Conservation (phyloP, 768 basidiomycete species). For the Xerocomellus amylosporus region DNA sequence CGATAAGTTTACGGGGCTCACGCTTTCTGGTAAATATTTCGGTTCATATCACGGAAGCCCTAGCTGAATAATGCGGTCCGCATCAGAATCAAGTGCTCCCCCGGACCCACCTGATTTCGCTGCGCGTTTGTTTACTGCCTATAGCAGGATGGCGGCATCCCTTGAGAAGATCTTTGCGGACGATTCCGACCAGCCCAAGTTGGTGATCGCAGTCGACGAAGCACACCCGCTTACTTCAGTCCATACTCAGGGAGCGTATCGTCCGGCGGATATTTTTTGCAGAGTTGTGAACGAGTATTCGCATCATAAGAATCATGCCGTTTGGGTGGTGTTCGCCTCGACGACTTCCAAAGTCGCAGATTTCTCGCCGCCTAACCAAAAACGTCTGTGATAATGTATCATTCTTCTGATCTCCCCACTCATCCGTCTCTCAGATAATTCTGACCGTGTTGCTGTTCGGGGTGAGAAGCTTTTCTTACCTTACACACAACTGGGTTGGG, state of each 20-base stretch:
- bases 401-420: neutral
- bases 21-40: too few relatives aligned
- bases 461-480: constrained; percentile 4
- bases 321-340: constrained; percentile 19
- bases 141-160: neutral
- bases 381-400: neutral
- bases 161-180: neutral
- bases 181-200: neutral
- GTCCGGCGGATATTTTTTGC: constrained; percentile 5
- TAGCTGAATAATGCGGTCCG: too few relatives aligned
- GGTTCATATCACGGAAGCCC: too few relatives aligned
- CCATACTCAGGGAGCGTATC: neutral
- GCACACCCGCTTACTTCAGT: constrained; percentile 3
- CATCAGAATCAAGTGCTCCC: too few relatives aligned
- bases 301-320: neutral
- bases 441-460: neutral
- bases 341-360: constrained; percentile 10
- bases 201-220: constrained; percentile 19
- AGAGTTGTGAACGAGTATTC: constrained; percentile 9
- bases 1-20: neutral
- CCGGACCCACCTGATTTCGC: neutral
- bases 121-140: neutral
- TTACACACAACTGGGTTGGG: constrained; percentile 16
- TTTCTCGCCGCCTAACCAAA: constrained; percentile 3
- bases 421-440: constrained; percentile 3